phyloP scores from a whole-genome alignment of 768 basidiomycete genomes.

The Lanmaoa rubissima region DNA sequence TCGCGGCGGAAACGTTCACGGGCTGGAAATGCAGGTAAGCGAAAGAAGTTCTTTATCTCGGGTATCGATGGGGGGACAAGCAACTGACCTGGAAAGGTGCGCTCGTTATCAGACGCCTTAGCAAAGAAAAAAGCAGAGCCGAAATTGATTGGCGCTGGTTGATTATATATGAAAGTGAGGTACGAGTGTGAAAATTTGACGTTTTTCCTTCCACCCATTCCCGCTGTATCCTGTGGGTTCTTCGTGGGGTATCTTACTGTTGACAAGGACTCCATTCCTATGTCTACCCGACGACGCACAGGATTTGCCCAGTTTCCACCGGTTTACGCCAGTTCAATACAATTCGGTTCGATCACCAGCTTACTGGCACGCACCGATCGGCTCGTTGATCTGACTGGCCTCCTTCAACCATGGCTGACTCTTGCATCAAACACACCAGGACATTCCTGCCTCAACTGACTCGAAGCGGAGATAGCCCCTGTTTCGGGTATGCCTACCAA shows the following conservation, averaged over 20 bases:
- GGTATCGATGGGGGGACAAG: neutral
- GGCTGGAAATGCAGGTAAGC: slow-evolving; percentile 4
- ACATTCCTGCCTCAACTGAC: neutral
- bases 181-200: neutral
- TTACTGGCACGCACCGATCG: neutral
- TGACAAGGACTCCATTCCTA: neutral
- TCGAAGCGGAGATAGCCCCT: neutral
- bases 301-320: neutral
- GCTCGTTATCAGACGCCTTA: neutral
- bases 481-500: neutral
- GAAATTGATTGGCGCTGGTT: neutral
- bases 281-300: neutral
- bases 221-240: too few relatives aligned
- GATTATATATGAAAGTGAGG: neutral
- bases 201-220: neutral
- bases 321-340: neutral
- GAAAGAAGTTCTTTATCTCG: slow-evolving; percentile 3
- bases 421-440: neutral
- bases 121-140: neutral
- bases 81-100: neutral
- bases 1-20: neutral
- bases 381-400: neutral
- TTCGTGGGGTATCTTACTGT: neutral
- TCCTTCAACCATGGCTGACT: neutral
- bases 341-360: neutral